Conservation (phyloP, 352 stramenopile species). For the Halophytophthora polymorphica region DNA sequence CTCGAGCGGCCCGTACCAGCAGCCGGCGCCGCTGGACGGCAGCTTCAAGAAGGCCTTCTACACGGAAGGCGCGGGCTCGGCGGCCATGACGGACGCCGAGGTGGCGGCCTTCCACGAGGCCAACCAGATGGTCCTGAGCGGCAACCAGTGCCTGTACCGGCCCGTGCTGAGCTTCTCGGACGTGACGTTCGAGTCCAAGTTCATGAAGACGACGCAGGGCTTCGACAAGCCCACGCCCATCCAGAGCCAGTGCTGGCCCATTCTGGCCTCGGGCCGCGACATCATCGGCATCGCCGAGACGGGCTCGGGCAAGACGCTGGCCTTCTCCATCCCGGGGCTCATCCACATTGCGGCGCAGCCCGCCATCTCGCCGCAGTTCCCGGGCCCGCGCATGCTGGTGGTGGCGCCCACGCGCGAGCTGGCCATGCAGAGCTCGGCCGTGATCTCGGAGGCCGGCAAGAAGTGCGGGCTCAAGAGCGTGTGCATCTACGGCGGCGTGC, state of each 20-base stretch:
- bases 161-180: constrained; percentile 68
- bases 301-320: constrained; percentile 95
- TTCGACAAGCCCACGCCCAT: constrained; percentile 96
- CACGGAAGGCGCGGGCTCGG: constrained; percentile 62
- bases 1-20: constrained; percentile 70
- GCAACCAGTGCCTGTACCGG: constrained; percentile 88
- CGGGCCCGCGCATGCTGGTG: constrained; percentile 90
- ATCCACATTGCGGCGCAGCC: constrained; percentile 79
- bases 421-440: constrained; percentile 91
- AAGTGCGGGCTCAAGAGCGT: constrained; percentile 82
- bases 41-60: constrained; percentile 88
- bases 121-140: constrained; percentile 83
- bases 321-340: constrained; percentile 93
- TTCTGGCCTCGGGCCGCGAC: constrained; percentile 81
- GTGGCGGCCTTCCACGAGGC: constrained; percentile 84
- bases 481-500: constrained; percentile 95
- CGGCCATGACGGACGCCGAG: constrained; percentile 75
- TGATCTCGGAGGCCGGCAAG: constrained; percentile 91
- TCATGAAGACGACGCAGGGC: constrained; percentile 86
- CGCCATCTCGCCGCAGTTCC: constrained; percentile 47
- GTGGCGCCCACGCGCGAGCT: constrained; percentile 93
- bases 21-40: constrained; percentile 53
- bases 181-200: constrained; percentile 72
- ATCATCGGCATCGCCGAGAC: constrained; percentile 93
- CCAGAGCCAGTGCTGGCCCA: constrained; percentile 96